These are phyloP conservation scores for Holtermanniella nyarrowii DNA, from an alignment of 768 basidiomycete species.

Conservation along the genomic window DNA sequence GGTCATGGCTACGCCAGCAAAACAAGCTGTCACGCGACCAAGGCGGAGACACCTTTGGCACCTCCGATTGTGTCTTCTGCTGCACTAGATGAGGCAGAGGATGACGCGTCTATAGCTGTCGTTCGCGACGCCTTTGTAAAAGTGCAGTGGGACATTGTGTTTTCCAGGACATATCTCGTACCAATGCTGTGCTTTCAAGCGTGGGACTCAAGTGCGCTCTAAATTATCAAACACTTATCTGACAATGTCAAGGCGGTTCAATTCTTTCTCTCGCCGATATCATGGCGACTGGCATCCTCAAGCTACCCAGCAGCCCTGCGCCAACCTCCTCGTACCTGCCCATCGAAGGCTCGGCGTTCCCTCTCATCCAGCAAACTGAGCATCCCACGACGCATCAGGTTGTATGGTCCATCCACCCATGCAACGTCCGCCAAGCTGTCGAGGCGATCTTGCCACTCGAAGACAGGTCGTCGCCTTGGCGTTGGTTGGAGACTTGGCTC, in stretches of 20 bases:
- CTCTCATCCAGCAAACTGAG: slow-evolving; percentile 12
- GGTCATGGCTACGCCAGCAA: slow-evolving; percentile 11
- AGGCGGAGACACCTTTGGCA: not conserved
- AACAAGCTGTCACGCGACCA: not conserved
- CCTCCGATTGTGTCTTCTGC: slow-evolving; percentile 14
- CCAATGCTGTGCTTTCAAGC: slow-evolving; percentile 16
- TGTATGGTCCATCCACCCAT: slow-evolving; percentile 15
- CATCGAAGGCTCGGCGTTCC: slow-evolving; percentile 7
- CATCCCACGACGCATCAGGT: slow-evolving; percentile 12
- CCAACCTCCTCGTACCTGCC: slow-evolving; percentile 1
- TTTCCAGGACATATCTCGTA: slow-evolving; percentile 10
- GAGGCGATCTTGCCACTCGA: slow-evolving; percentile 6
- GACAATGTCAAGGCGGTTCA: slow-evolving; percentile 3
- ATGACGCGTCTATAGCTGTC: not conserved
- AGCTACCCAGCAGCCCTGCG: not conserved
- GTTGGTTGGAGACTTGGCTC: slow-evolving; percentile 19
- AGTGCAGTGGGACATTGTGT: slow-evolving; percentile 9
- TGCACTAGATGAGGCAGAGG: not conserved
- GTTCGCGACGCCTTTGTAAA: slow-evolving; percentile 2
- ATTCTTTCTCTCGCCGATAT: slow-evolving; percentile 3
- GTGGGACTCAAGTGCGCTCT: slow-evolving; percentile 14
- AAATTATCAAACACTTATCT: not conserved
- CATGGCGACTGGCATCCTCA: slow-evolving; percentile 1
- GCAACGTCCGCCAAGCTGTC: slow-evolving; percentile 10
- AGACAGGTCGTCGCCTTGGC: not conserved